Conservation (phyloP, 164 flowering plant genomes). For the Sextonia rubra region DNA sequence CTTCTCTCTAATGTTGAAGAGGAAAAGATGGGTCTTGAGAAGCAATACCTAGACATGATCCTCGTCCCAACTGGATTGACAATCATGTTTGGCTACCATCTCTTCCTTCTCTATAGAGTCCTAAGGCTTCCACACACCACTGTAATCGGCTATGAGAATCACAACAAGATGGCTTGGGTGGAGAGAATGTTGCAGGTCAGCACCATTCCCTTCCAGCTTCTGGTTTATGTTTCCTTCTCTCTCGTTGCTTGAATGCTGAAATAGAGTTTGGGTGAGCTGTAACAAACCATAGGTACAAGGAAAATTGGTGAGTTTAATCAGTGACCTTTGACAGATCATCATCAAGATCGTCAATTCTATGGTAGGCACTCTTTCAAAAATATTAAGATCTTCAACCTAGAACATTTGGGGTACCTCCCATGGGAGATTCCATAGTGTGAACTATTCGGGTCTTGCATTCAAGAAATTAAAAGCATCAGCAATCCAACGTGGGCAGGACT, state of each 20-base stretch:
- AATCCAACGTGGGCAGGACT: too few species aligned
- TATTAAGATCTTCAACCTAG: too few species aligned
- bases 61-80: slow-evolving; percentile 56
- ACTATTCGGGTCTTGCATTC: neutral
- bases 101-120: slow-evolving; percentile 51
- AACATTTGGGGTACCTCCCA: too few species aligned
- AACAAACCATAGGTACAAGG: neutral
- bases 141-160: slow-evolving; percentile 64
- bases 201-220: neutral
- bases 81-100: slow-evolving; percentile 58
- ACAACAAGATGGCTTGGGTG: slow-evolving; percentile 64
- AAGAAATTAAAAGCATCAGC: neutral
- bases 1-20: neutral
- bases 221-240: neutral
- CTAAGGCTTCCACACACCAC: slow-evolving; percentile 40
- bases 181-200: slow-evolving; percentile 57
- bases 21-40: slow-evolving; percentile 29
- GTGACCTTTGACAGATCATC: neutral
- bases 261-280: neutral
- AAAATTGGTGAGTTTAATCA: too few species aligned
- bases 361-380: too few species aligned
- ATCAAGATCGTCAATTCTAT: too few species aligned
- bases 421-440: too few species aligned
- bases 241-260: neutral
- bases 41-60: slow-evolving; percentile 50